A percentile compares a stretch with the other conserved stretches of the same genome.
Conservation (phyloP, 1,284 basidiomycete genomes). For the Stygiomarasmius scandens region DNA sequence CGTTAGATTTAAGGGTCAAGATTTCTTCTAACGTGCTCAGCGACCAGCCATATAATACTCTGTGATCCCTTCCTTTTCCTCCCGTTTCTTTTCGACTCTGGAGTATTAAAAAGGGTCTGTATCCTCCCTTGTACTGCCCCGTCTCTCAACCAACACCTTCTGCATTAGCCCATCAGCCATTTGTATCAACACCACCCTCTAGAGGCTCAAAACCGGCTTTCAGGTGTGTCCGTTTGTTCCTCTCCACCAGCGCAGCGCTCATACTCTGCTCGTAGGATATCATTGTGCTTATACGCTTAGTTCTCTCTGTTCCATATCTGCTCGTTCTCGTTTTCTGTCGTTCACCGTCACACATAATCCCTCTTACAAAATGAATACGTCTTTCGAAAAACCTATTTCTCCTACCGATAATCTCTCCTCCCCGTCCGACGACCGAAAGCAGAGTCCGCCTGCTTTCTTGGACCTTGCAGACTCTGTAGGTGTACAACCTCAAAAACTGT, state of each 20-base stretch:
- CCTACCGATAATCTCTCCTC: constrained; percentile 69
- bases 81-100: constrained; percentile 45
- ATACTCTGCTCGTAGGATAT: constrained; percentile 40
- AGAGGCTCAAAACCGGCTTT: constrained; percentile 76
- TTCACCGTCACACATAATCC: constrained; percentile 55
- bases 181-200: constrained; percentile 73
- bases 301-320: constrained; percentile 52
- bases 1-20: constrained; percentile 47
- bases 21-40: constrained; percentile 36
- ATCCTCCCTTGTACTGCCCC: constrained; percentile 21
- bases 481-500: constrained; percentile 20
- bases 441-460: constrained; percentile 85
- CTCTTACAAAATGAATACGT: constrained; percentile 65
- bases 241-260: constrained; percentile 16
- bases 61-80: constrained; percentile 36
- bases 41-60: constrained; percentile 45
- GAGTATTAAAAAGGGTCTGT: constrained; percentile 49
- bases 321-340: constrained; percentile 61
- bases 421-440: constrained; percentile 67
- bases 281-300: constrained; percentile 69
- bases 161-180: constrained; percentile 44
- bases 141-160: constrained; percentile 24
- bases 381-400: constrained; percentile 67
- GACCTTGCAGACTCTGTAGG: constrained; percentile 88
- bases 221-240: constrained; percentile 49